Evolutionary conservation across 768 basidiomycete species (phyloP).

Genomic region (Asterophora parasitica): DNA sequence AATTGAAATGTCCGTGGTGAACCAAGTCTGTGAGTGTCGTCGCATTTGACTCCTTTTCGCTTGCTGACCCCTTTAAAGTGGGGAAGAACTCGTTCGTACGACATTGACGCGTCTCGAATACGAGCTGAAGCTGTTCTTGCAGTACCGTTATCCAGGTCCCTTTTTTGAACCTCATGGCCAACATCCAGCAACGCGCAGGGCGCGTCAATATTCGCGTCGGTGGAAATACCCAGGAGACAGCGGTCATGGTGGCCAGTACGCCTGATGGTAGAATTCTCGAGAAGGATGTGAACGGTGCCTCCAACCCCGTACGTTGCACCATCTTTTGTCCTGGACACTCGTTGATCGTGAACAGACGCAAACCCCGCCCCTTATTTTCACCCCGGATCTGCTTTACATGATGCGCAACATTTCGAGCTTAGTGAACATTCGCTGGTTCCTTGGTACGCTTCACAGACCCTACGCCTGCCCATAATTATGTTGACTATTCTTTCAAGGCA

Average conservation of each 20-base stretch:
- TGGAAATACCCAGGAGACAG: conserved; percentile 79
- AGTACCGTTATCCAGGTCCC: conserved; percentile 49
- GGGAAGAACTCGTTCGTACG: conserved; percentile 6
- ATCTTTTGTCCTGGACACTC: too few relatives aligned
- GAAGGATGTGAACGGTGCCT: conserved; percentile 17
- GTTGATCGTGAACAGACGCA: conserved; percentile 43
- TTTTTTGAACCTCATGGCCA: conserved; percentile 75
- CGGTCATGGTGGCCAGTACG: conserved; percentile 44
- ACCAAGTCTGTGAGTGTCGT: conserved; percentile 39
- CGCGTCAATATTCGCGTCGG: conserved; percentile 62
- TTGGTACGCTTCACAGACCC: conserved; percentile 41
- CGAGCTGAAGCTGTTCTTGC: conserved; percentile 13
- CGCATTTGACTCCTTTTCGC: too few relatives aligned
- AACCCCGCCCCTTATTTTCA: conserved; percentile 66
- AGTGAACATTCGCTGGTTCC: conserved; percentile 64
- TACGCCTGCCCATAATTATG: too few relatives aligned
- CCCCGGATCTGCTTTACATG: conserved; percentile 63
- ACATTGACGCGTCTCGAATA: too few relatives aligned
- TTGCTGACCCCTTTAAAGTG: conserved; percentile 1
- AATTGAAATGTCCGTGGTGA: conserved; percentile 59
- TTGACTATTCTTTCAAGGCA: conserved; percentile 20
- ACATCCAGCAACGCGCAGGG: conserved; percentile 63
- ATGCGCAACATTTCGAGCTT: conserved; percentile 58
- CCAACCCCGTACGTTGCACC: conserved; percentile 15
- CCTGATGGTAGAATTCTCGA: conserved; percentile 32